phyloP scores from a whole-genome alignment of 192 early-diverging fungal genomes.

The Endogone sp. region DNA sequence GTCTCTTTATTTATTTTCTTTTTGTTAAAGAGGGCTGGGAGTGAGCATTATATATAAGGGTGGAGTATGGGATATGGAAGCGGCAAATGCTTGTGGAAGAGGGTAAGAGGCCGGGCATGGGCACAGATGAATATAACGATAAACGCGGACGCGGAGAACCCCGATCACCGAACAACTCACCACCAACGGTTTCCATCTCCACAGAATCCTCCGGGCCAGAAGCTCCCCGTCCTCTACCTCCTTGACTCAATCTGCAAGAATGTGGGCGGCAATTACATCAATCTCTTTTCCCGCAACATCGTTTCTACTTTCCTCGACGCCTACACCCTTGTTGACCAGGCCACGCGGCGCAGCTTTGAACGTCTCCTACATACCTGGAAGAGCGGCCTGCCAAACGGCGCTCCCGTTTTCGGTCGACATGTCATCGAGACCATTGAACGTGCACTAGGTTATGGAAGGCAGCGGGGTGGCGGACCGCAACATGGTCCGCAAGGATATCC shows the following conservation, averaged over 20 bases:
- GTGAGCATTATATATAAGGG: neutral
- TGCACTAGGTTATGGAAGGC: conserved; percentile 12
- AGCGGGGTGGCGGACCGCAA: conserved; percentile 27
- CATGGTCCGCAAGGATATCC: conserved; percentile 13
- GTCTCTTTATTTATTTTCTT: too few relatives aligned
- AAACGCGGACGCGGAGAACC: neutral
- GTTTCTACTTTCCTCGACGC: conserved; percentile 71
- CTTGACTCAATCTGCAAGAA: conserved; percentile 97
- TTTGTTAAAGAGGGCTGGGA: neutral
- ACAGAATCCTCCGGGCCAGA: conserved; percentile 69
- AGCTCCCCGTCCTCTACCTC: conserved; percentile 87
- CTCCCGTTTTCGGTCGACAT: conserved; percentile 55
- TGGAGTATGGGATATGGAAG: neutral
- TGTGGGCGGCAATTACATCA: conserved; percentile 75
- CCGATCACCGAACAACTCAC: neutral
- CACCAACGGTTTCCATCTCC: conserved; percentile 10
- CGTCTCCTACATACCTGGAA: conserved; percentile 84
- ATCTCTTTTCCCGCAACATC: conserved; percentile 69
- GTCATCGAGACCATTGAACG: conserved; percentile 48
- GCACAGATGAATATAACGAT: neutral
- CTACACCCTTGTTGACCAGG: conserved; percentile 63
- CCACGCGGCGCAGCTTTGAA: conserved; percentile 67
- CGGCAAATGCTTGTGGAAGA: neutral
- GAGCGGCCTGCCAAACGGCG: conserved; percentile 50
- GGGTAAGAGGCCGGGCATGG: neutral